These are phyloP conservation scores for Trichophaea hybrida DNA, from an alignment of 2,329 filamentous ascomycete genomes.

Conservation along the genomic window DNA sequence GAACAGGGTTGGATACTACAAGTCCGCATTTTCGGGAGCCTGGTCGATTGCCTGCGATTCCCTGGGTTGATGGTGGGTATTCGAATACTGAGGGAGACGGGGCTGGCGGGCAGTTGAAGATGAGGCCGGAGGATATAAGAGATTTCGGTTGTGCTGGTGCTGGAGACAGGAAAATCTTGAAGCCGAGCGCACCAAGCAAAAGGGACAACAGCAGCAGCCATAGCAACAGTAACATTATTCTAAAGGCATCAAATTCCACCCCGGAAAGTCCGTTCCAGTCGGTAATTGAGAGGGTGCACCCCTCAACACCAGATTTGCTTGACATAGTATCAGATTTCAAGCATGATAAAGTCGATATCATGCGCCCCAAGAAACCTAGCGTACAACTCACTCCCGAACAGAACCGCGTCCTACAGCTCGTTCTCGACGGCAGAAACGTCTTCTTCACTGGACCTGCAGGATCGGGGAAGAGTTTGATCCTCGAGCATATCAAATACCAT, in stretches of 20 bases:
- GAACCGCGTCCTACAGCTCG: constrained; percentile 37
- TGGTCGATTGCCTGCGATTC: no score
- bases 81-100: no score
- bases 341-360: not conserved
- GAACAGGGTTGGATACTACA: no score
- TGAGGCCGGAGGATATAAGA: no score
- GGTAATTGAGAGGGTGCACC: not conserved
- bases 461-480: constrained; percentile 44
- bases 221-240: no score
- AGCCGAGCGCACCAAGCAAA: not conserved
- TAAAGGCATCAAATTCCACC: not conserved
- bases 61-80: no score
- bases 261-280: not conserved
- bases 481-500: constrained; percentile 37
- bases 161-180: not conserved
- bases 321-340: no score
- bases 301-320: no score
- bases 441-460: constrained; percentile 53
- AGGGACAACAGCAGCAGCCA: no score
- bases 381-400: constrained; percentile 36
- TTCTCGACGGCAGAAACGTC: constrained; percentile 41
- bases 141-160: no score
- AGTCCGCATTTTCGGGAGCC: not conserved
- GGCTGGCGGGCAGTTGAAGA: no score
- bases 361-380: not conserved